Evolutionary conservation across 2,329 filamentous ascomycete species (phyloP).

Genomic region (Cordyceps cateniannulata): DNA sequence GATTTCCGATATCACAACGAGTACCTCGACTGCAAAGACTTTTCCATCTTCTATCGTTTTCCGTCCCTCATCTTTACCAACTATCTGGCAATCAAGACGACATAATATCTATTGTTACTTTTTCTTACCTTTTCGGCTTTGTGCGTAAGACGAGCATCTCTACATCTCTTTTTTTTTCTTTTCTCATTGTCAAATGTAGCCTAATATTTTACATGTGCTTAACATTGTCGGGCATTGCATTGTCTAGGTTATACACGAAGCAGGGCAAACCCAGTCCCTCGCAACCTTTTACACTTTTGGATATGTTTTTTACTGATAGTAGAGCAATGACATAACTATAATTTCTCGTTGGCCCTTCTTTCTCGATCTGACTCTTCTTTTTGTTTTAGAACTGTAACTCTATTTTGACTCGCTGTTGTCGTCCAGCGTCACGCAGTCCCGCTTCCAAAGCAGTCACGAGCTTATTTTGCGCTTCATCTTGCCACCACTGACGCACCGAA

Average conservation of each 20-base stretch:
- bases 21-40: neutral
- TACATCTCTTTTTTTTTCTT: neutral
- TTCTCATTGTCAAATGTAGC: neutral
- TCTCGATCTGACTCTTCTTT: neutral
- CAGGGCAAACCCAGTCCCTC: constrained; percentile 3
- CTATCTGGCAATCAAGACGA: neutral
- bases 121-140: neutral
- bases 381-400: no score
- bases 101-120: neutral
- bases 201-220: neutral
- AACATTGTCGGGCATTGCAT: neutral
- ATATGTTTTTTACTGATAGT: neutral
- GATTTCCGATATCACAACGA: neutral
- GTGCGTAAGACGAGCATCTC: neutral
- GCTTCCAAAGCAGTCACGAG: no score
- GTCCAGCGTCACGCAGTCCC: no score
- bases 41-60: neutral
- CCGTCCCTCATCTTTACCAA: neutral
- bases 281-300: neutral
- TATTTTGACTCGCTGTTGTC: no score
- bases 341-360: neutral
- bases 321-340: no score
- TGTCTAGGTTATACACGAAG: neutral
- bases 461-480: no score
- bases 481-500: no score